Evolutionary conservation across 1,284 basidiomycete species (phyloP), one percentile per base, ranked within the genome.

Genomic region (Heterobasidion parviporum): DNA sequence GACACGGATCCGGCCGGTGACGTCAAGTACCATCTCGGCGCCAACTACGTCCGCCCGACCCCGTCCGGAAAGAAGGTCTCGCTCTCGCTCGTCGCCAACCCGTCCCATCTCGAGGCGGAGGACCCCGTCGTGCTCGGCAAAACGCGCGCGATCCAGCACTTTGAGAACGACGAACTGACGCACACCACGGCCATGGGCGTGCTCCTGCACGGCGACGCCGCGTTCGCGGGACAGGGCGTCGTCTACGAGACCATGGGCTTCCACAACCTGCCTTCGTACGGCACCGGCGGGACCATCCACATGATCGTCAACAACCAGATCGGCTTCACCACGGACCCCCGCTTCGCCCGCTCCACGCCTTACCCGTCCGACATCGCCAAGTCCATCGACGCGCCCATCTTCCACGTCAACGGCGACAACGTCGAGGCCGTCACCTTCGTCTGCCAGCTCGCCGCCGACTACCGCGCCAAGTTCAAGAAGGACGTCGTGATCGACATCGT

Each of bases 221-320:
- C 97, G 10, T 99, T 99, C 67, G 94, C 97, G 56, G 97, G 96
- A 41, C 97, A 99, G 71, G 97, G 97, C 74, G 80, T 99, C 59
- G 95, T 99, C 45, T 99, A 99, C 74, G 97, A 99, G 78, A 98
- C 96, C 45, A 98, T 98, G 92, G 97, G 97, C 67, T 92, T 99
- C 81, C 91, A 95, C 77, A 93, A 91, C 70, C 80, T 99, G 50
- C 93, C 93, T 50, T 86, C 83, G 74, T 99, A 98, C 72, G 94
- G 95, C 52, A 98, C 95, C 16, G 97, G 97, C 60, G 97, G 97
- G 60, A 99, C 97, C 50, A 92, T 99, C 65, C 97, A 99, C 72
- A 78, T 99, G 62, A 95, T 99, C 66, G 94, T 99, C 66, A 99
- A 99, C 81, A 99, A 99, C 78, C 97, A 99, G 73, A 98, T 99